These are phyloP conservation scores for Penicillium nordicum DNA, from an alignment of 2,329 filamentous ascomycete genomes.

Conservation along the genomic window DNA sequence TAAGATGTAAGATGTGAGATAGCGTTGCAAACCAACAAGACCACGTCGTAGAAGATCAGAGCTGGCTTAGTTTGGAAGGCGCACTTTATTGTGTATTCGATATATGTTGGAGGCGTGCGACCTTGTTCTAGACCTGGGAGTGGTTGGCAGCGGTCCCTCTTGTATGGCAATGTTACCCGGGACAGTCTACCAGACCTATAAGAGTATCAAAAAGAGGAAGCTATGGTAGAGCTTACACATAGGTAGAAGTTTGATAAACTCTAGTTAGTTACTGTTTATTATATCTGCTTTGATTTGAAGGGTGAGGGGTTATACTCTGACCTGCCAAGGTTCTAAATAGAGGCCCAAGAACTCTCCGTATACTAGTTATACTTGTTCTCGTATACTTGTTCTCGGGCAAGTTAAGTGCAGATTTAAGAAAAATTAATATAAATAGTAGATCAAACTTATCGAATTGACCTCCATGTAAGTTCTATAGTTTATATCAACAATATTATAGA, in stretches of 20 bases:
- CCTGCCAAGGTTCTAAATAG: neutral
- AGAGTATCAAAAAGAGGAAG: neutral
- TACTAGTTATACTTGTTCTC: neutral
- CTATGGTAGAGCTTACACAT: neutral
- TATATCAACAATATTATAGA: neutral
- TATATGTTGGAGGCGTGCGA: neutral
- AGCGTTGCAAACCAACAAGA: neutral
- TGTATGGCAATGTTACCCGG: neutral
- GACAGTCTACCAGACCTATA: neutral
- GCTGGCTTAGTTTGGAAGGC: neutral
- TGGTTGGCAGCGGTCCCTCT: neutral
- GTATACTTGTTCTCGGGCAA: neutral
- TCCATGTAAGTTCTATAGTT: neutral
- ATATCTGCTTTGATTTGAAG: neutral
- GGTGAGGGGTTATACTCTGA: conserved; percentile 2
- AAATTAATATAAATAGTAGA: neutral
- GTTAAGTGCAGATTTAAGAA: neutral
- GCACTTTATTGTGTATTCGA: neutral
- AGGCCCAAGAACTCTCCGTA: neutral
- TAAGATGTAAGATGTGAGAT: neutral
- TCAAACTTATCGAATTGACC: neutral
- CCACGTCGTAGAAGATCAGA: neutral
- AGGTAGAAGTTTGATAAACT: neutral
- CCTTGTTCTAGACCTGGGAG: neutral
- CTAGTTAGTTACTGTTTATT: neutral